Evolutionary conservation across 345 rosid genomes (phyloP).

Genomic region (Kandelia obovata): DNA sequence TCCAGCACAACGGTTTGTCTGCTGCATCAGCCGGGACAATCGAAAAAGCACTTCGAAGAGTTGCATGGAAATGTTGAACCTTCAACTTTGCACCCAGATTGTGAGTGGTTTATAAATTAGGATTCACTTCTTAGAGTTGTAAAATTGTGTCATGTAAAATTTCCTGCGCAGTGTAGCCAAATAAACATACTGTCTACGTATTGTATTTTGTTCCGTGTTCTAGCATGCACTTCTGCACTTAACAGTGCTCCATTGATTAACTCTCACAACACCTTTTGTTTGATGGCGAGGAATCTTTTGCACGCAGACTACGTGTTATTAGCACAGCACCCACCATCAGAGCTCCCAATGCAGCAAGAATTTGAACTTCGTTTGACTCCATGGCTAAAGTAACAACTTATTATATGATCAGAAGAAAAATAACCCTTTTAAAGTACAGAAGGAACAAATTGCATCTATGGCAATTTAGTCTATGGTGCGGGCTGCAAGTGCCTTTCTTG

Average conservation of each 20-base stretch:
- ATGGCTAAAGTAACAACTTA: too few relatives aligned
- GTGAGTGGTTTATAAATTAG: not conserved
- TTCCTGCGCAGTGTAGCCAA: conserved; percentile 7
- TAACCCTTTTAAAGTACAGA: too few relatives aligned
- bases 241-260: not conserved
- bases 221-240: not conserved
- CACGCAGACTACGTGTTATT: too few relatives aligned
- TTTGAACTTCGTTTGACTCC: too few relatives aligned
- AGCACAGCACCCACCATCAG: too few relatives aligned
- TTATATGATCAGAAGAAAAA: too few relatives aligned
- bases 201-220: conserved; percentile 2
- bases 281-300: too few relatives aligned
- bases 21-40: conserved; percentile 45
- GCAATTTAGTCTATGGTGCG: too few relatives aligned
- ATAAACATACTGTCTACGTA: conserved; percentile 9
- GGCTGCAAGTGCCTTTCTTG: too few relatives aligned
- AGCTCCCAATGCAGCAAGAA: too few relatives aligned
- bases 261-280: not conserved
- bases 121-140: conserved; percentile 25
- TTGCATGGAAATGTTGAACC: conserved; percentile 52
- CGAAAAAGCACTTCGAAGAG: conserved; percentile 54
- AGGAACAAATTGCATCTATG: too few relatives aligned
- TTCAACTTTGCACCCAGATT: not conserved
- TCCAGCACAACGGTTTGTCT: conserved; percentile 60
- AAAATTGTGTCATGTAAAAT: conserved; percentile 6